Evolutionary conservation across 2,329 filamentous ascomycete genomes (phyloP).

Genomic region (Ophiostoma sp.): DNA sequence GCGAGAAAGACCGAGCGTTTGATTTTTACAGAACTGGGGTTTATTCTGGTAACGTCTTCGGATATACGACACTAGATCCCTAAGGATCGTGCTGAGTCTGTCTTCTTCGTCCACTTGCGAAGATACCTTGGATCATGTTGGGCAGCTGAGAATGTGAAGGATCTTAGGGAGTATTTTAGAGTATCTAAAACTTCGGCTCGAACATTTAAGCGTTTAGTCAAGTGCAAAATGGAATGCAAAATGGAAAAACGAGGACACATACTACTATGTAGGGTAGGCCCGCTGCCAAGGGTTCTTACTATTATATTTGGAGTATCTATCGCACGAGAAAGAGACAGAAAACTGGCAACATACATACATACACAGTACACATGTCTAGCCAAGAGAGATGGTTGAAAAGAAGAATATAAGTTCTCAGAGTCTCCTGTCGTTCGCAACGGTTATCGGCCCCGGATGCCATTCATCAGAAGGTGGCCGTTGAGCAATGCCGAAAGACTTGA

Average conservation of each 20-base stretch:
- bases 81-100: no score
- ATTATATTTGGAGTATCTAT: background rate
- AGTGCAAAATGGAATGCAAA: background rate
- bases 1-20: no score
- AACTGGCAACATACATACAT: no score
- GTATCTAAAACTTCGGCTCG: background rate
- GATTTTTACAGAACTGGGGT: no score
- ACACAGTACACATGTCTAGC: no score
- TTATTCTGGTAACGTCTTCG: no score
- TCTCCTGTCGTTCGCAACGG: background rate
- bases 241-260: background rate
- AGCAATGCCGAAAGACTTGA: background rate
- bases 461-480: background rate
- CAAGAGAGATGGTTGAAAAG: no score
- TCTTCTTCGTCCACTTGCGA: background rate
- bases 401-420: no score
- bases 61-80: no score
- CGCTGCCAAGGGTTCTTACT: background rate
- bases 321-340: background rate
- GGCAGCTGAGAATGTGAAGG: background rate
- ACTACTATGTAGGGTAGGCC: background rate
- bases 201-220: background rate
- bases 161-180: background rate
- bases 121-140: background rate
- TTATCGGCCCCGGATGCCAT: background rate